These are phyloP conservation scores for Monosporozyma aerobia DNA, from an alignment of 805 yeast species.

Conservation along the genomic window DNA sequence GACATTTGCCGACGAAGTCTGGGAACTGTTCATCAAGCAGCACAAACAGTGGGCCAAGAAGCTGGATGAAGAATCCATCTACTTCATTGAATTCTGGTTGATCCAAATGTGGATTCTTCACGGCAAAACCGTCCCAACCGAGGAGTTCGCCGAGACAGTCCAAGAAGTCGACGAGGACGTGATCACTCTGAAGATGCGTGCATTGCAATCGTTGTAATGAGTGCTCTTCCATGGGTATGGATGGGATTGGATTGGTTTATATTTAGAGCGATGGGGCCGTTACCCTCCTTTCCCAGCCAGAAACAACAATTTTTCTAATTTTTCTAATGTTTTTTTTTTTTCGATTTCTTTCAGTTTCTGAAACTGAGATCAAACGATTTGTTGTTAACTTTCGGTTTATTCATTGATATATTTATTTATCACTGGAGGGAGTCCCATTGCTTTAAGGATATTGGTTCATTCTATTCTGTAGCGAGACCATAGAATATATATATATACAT, in stretches of 20 bases:
- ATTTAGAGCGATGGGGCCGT: not conserved
- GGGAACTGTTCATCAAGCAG: slow-evolving; percentile 50
- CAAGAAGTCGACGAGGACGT: not conserved
- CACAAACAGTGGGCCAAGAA: slow-evolving; percentile 45
- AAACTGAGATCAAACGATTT: not conserved
- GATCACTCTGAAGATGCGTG: not conserved
- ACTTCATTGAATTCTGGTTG: not conserved
- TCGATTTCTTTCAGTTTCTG: not conserved
- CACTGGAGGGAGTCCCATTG: not conserved
- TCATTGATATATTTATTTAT: not conserved
- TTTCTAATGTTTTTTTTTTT: not conserved
- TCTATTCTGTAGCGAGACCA: not conserved
- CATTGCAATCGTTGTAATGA: not conserved
- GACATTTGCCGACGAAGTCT: slow-evolving; percentile 29
- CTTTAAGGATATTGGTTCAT: not conserved
- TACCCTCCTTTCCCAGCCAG: not conserved
- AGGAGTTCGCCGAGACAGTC: not conserved
- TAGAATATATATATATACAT: not conserved
- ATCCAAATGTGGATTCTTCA: not conserved
- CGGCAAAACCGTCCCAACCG: not conserved
- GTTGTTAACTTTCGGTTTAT: not conserved
- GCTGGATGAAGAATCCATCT: slow-evolving; percentile 5
- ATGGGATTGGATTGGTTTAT: no score
- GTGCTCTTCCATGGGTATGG: no score
- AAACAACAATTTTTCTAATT: no score